Evolutionary conservation across 139 green algal genomes (phyloP).

Genomic region (Spirogloea muscicola): DNA sequence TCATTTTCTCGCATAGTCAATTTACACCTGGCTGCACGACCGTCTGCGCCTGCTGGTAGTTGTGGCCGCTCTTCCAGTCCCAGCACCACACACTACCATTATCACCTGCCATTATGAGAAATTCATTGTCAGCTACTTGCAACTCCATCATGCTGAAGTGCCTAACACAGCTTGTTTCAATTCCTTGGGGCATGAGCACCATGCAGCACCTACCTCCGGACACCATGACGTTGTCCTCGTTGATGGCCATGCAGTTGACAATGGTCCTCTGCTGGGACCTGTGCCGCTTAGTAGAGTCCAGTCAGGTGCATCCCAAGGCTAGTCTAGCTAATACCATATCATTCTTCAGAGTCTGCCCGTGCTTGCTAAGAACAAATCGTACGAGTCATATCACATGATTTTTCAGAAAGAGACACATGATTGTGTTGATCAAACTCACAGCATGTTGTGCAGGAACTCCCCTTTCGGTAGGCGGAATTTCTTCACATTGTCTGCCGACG

Average conservation of each 20-base stretch:
- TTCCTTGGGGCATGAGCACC: neutral
- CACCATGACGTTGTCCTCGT: slow-evolving; percentile 89
- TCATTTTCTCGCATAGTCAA: no score
- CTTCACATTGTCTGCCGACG: slow-evolving; percentile 95
- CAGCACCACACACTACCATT: slow-evolving; percentile 70
- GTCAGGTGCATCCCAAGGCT: no score
- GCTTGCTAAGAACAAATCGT: no score
- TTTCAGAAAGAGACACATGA: no score
- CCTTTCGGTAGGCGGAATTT: slow-evolving; percentile 87
- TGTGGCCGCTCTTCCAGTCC: slow-evolving; percentile 93
- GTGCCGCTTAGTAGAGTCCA: no score
- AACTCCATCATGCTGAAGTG: neutral
- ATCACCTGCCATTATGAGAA: slow-evolving; percentile 26
- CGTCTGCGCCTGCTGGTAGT: slow-evolving; percentile 82
- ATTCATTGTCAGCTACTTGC: slow-evolving; percentile 5
- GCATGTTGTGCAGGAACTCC: slow-evolving; percentile 96
- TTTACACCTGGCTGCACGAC: slow-evolving; percentile 73
- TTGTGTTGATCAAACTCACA: slow-evolving; percentile 60
- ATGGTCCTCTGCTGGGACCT: slow-evolving; percentile 82
- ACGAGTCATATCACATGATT: no score
- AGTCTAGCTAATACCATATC: no score
- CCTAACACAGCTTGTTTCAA: neutral
- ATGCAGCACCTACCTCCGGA: slow-evolving; percentile 58
- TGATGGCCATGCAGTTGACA: slow-evolving; percentile 87
- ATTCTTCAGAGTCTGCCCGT: no score